Percentiles rank a stretch among this genome's conserved stretches.
Evolutionary conservation across 768 basidiomycete genomes (phyloP).

Genomic region (Imleria badia): DNA sequence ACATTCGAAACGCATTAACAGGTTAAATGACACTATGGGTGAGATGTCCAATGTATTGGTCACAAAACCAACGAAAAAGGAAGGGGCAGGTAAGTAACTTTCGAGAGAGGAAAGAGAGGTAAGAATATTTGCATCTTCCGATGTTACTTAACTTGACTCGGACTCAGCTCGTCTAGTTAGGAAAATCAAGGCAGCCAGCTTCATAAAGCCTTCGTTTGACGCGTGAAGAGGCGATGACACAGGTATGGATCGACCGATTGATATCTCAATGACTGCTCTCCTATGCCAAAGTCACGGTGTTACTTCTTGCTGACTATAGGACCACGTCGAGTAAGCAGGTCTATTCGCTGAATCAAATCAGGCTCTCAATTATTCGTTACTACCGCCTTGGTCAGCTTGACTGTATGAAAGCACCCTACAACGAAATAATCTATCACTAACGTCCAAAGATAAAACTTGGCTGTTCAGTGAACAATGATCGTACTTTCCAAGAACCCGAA

Average conservation of each 20-base stretch:
- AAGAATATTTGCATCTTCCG: conserved; percentile 19
- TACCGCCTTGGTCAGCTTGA: conserved; percentile 10
- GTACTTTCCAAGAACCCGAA: conserved; percentile 48
- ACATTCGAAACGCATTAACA: conserved; percentile 21
- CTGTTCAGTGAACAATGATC: conserved; percentile 49
- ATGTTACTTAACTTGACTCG: not conserved
- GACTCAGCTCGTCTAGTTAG: conserved; percentile 29
- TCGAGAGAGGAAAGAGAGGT: conserved; percentile 34
- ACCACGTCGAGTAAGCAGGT: conserved; percentile 36
- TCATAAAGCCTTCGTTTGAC: no score
- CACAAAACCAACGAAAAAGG: conserved; percentile 33
- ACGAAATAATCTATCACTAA: not conserved
- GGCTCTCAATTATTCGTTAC: not conserved
- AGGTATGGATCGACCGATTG: conserved; percentile 16
- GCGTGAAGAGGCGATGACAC: conserved; percentile 41
- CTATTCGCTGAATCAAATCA: not conserved
- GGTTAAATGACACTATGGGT: conserved; percentile 31
- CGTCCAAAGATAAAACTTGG: not conserved
- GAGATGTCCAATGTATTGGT: conserved; percentile 37
- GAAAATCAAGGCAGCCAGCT: conserved; percentile 28
- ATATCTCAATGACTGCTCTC: not conserved
- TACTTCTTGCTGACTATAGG: conserved; percentile 42
- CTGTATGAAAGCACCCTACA: not conserved
- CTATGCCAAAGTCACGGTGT: conserved; percentile 40
- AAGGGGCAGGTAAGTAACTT: conserved; percentile 26